Percentiles rank a stretch among this genome's conserved stretches.
These are phyloP conservation scores for Fusarium coffeatum DNA, from an alignment of 2,329 filamentous ascomycete genomes.

Conservation along the genomic window DNA sequence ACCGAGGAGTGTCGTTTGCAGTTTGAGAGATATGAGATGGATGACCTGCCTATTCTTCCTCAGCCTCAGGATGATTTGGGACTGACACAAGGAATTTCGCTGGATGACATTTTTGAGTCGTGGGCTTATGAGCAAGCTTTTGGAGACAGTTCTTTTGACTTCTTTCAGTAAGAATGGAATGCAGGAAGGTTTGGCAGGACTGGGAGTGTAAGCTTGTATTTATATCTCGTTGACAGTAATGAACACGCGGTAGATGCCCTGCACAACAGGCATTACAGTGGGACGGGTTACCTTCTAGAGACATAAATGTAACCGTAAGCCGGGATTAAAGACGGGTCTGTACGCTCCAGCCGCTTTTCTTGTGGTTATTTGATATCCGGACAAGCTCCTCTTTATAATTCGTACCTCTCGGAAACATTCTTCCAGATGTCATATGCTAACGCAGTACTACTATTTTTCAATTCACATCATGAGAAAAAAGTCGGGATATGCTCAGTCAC, in stretches of 20 bases:
- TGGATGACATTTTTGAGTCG: conserved; percentile 33
- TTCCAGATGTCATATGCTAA: neutral
- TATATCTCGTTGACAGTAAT: neutral
- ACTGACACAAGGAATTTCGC: conserved; percentile 4
- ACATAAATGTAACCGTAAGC: neutral
- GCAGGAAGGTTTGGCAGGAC: neutral
- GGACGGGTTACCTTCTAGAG: rapidly evolving
- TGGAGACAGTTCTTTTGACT: conserved; percentile 21
- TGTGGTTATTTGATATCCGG: conserved; percentile 9
- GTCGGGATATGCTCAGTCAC: neutral
- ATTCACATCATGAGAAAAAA: too few species aligned
- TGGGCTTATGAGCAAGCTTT: conserved; percentile 36
- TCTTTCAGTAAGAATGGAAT: neutral
- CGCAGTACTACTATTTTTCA: too few species aligned
- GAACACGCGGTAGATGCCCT: neutral
- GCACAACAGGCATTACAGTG: neutral
- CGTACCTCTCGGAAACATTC: neutral
- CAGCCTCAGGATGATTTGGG: neutral
- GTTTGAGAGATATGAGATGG: conserved; percentile 33
- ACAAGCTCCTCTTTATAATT: neutral
- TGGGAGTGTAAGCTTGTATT: neutral
- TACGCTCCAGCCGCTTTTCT: too few species aligned
- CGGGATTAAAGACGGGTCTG: neutral
- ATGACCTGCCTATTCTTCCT: neutral
- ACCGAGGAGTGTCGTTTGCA: conserved; percentile 14